Conservation (phyloP, 2,329 filamentous ascomycete genomes). For the Pseudomassariella vexata region DNA sequence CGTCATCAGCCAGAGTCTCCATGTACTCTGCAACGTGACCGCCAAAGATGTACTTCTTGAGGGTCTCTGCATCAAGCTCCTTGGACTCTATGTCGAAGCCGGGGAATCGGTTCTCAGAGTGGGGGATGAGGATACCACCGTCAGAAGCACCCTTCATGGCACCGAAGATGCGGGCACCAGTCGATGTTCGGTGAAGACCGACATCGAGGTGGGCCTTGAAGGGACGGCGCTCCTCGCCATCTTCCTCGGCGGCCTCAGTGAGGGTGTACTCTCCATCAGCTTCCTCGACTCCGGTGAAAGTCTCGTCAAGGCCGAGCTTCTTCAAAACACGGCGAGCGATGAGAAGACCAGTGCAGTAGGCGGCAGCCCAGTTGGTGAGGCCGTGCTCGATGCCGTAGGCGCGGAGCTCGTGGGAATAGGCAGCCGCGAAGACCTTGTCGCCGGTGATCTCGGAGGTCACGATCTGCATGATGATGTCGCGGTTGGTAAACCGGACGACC, state of each 20-base stretch:
- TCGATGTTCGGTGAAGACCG: conserved; percentile 93
- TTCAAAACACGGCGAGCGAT: conserved; percentile 93
- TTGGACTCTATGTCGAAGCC: conserved; percentile 95
- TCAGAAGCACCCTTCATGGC: conserved; percentile 99
- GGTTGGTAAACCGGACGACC: conserved; percentile 98
- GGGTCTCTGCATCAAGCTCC: conserved; percentile 94
- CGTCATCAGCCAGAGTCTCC: conserved; percentile 98
- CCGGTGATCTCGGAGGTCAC: conserved; percentile 92
- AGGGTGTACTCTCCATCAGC: conserved; percentile 91
- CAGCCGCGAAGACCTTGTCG: conserved; percentile 91
- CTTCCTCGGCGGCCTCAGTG: conserved; percentile 88
- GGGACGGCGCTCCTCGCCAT: conserved; percentile 89
- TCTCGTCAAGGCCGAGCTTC: conserved; percentile 93
- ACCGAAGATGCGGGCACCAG: conserved; percentile 97
- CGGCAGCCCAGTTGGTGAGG: conserved; percentile 99
- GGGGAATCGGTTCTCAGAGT: conserved; percentile 99
- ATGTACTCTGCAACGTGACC: conserved; percentile 99
- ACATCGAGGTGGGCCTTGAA: conserved; percentile 99
- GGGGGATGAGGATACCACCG: conserved; percentile 92
- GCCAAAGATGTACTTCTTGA: conserved; percentile 99
- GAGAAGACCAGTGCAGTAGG: conserved; percentile 94
- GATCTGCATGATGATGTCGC: conserved; percentile 98
- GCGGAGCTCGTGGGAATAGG: conserved; percentile 96
- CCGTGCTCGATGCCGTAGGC: conserved; percentile 97
- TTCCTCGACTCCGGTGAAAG: conserved; percentile 95